A percentile compares a stretch with the other conserved stretches of the same genome.
Evolutionary conservation across 768 basidiomycete genomes (phyloP).

Genomic region (Pilatotrama ljubarskyi): DNA sequence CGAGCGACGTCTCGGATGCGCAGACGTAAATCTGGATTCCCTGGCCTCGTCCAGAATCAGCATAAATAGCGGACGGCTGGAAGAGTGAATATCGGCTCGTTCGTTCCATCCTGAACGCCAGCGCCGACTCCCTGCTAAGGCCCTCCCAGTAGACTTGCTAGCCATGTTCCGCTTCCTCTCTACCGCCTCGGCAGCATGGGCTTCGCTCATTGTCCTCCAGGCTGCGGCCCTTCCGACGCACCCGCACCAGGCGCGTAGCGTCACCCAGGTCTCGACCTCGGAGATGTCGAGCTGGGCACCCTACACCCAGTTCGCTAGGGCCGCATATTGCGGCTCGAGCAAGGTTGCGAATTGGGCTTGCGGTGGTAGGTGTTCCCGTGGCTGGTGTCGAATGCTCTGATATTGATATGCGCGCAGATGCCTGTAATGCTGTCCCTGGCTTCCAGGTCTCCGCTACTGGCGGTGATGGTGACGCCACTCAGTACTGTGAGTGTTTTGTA

Average conservation of each 20-base stretch:
- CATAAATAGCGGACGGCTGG: constrained; percentile 1
- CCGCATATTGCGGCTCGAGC: constrained; percentile 50
- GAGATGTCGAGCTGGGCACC: constrained; percentile 43
- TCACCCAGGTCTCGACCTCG: constrained; percentile 30
- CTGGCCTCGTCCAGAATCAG: no score
- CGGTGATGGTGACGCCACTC: constrained; percentile 50
- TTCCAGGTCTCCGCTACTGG: constrained; percentile 46
- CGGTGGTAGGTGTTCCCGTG: constrained; percentile 27
- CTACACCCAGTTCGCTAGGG: constrained; percentile 54
- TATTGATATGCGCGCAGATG: constrained; percentile 25
- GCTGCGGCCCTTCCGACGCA: constrained; percentile 2
- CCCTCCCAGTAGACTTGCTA: constrained; percentile 5
- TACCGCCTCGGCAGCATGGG: not conserved
- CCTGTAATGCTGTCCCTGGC: constrained; percentile 42
- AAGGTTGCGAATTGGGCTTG: constrained; percentile 44
- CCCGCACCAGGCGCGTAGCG: constrained; percentile 6
- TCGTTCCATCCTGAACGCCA: not conserved
- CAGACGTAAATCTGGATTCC: no score
- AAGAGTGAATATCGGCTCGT: not conserved
- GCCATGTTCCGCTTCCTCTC: constrained; percentile 12
- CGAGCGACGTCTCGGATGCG: not conserved
- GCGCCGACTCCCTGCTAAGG: not conserved
- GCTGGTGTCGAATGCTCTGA: not conserved
- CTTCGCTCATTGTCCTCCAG: not conserved
- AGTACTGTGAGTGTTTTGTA: constrained; percentile 42